Evolutionary conservation across 2,329 filamentous ascomycete species (phyloP).

Genomic region (Botrytis paeoniae): DNA sequence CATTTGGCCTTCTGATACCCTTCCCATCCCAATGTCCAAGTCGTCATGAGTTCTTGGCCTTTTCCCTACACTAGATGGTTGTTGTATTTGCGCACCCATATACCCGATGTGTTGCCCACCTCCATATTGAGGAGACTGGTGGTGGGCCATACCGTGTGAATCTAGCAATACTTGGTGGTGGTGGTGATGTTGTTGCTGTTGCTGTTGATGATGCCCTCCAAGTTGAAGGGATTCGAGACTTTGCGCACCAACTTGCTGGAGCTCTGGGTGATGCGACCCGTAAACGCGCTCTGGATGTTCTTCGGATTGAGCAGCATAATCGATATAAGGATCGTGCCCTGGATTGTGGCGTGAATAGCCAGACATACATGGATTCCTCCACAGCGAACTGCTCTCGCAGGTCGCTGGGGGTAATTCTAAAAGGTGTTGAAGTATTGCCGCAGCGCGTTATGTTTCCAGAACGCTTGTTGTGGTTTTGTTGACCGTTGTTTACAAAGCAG

Average conservation of each 20-base stretch:
- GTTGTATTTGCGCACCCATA: conserved; percentile 40
- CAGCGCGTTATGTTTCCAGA: conserved; percentile 35
- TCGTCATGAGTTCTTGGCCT: conserved; percentile 52
- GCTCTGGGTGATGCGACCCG: conserved; percentile 46
- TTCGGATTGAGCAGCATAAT: conserved; percentile 67
- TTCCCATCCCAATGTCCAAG: conserved; percentile 48
- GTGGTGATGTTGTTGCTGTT: conserved; percentile 48
- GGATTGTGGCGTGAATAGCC: conserved; percentile 62
- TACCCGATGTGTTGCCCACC: conserved; percentile 52
- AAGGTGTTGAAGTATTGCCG: conserved; percentile 37
- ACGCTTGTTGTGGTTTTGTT: conserved; percentile 30
- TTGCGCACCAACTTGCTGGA: conserved; percentile 35
- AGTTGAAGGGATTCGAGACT: conserved; percentile 35
- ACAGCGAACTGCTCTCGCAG: conserved; percentile 75
- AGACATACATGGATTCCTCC: conserved; percentile 66
- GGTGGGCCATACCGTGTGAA: conserved; percentile 52
- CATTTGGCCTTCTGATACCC: conserved; percentile 43
- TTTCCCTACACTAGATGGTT: conserved; percentile 43
- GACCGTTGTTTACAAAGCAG: conserved; percentile 34
- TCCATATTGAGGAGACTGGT: conserved; percentile 45
- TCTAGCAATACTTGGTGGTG: conserved; percentile 56
- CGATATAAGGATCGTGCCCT: conserved; percentile 60
- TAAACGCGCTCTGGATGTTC: conserved; percentile 62
- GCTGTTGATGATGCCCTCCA: conserved; percentile 50
- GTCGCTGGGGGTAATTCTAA: conserved; percentile 56